Evolutionary conservation across 1,284 basidiomycete species (phyloP).

Genomic region (Ceraceosorus guamensis): DNA sequence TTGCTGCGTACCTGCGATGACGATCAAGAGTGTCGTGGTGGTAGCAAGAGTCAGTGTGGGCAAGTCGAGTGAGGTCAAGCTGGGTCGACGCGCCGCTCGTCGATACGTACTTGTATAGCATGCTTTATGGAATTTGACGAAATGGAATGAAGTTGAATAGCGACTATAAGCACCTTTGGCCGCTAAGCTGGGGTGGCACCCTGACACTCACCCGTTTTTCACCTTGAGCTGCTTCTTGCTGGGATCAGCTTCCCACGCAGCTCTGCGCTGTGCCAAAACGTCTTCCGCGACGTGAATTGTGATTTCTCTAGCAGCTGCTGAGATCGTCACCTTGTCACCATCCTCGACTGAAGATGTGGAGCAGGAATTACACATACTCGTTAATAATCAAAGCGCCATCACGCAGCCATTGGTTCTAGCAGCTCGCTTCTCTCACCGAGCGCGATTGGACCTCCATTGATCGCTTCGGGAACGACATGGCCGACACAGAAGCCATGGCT

Average conservation of each 20-base stretch:
- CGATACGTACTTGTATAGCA: background rate
- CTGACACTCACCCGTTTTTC: conserved; percentile 16
- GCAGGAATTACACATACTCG: no score
- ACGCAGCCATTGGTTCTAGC: no score
- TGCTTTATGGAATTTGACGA: background rate
- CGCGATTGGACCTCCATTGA: conserved; percentile 82
- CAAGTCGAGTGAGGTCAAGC: background rate
- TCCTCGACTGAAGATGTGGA: conserved; percentile 55
- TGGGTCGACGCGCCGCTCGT: background rate
- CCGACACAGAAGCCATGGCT: conserved; percentile 42
- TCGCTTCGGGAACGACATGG: conserved; percentile 86
- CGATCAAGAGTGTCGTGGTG: no score
- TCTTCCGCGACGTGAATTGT: conserved; percentile 19
- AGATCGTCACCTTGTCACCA: conserved; percentile 76
- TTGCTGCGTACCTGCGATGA: background rate
- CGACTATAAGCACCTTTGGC: no score
- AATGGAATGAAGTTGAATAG: background rate
- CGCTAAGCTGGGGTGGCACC: background rate
- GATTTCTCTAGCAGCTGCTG: conserved; percentile 48
- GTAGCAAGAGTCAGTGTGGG: background rate
- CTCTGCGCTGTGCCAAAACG: conserved; percentile 13
- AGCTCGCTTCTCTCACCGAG: conserved; percentile 51
- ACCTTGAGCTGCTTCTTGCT: conserved; percentile 18
- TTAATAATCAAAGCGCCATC: no score
- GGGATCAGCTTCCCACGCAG: conserved; percentile 20